phyloP scores from a whole-genome alignment of 1,139 yeast species.

The Taphrina pruni region DNA sequence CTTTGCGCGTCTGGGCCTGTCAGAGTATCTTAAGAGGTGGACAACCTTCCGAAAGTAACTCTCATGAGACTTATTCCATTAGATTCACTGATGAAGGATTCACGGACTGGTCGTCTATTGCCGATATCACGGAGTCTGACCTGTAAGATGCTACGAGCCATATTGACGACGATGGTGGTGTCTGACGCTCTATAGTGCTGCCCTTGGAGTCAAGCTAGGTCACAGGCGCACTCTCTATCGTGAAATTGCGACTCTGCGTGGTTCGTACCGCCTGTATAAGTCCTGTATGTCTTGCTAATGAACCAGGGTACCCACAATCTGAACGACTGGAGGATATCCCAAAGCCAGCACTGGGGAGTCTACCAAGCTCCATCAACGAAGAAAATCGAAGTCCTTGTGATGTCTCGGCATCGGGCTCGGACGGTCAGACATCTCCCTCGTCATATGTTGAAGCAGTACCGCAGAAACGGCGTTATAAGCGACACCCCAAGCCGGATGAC shows the following conservation, averaged over 20 bases:
- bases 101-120: slow-evolving; percentile 27
- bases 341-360: background rate
- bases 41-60: background rate
- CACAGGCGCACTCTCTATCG: slow-evolving; percentile 37
- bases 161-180: too few relatives aligned
- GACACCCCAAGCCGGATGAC: slow-evolving; percentile 38
- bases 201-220: slow-evolving; percentile 32
- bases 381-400: background rate
- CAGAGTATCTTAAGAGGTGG: slow-evolving; percentile 23
- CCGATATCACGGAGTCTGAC: slow-evolving; percentile 40
- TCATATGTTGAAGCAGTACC: slow-evolving; percentile 8
- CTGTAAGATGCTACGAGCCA: slow-evolving; percentile 8
- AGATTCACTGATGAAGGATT: slow-evolving; percentile 37
- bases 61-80: background rate
- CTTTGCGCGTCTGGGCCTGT: slow-evolving; percentile 24
- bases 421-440: slow-evolving; percentile 4
- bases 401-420: slow-evolving; percentile 10
- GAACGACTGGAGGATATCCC: slow-evolving; percentile 8
- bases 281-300: background rate
- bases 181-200: slow-evolving; percentile 8
- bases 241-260: slow-evolving; percentile 36
- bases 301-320: background rate
- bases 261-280: background rate
- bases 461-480: slow-evolving; percentile 21
- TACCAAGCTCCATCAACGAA: slow-evolving; percentile 1